Evolutionary conservation across 352 stramenopile species (phyloP).

Genomic region (Discostella stelligera): DNA sequence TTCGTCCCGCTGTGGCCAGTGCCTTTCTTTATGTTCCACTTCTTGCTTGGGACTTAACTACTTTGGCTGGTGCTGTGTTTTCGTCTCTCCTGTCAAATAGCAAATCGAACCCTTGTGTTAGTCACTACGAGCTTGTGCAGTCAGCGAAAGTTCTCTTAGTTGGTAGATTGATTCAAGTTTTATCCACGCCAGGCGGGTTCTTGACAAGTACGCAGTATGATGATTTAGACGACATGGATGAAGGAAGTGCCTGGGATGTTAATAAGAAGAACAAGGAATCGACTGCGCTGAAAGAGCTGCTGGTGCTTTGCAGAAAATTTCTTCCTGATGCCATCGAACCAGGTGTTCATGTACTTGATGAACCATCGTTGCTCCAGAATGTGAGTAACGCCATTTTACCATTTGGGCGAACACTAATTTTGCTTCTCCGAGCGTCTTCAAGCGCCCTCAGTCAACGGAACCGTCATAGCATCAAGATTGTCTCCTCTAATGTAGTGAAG

Average conservation of each 20-base stretch:
- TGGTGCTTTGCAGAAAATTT: constrained; percentile 52
- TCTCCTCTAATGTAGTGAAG: constrained; percentile 15
- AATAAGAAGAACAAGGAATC: constrained; percentile 57
- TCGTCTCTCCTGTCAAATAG: constrained; percentile 69
- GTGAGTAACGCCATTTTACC: constrained; percentile 75
- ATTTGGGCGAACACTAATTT: constrained; percentile 72
- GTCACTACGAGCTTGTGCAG: constrained; percentile 59
- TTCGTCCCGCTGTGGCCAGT: constrained; percentile 72
- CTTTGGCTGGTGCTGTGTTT: constrained; percentile 75
- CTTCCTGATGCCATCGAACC: constrained; percentile 29
- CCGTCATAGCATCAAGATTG: constrained; percentile 14
- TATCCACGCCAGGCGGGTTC: constrained; percentile 72
- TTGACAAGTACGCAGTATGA: constrained; percentile 35
- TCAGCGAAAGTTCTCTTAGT: constrained; percentile 61
- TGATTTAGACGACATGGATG: constrained; percentile 67
- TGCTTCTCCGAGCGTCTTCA: constrained; percentile 70
- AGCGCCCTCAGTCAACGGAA: constrained; percentile 54
- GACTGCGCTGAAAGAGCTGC: constrained; percentile 52
- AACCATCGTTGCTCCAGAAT: constrained; percentile 58
- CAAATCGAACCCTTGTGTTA: constrained; percentile 41
- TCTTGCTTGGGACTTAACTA: constrained; percentile 81
- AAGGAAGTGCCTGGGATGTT: constrained; percentile 58
- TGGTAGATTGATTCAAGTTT: constrained; percentile 72
- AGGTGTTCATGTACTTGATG: constrained; percentile 23
- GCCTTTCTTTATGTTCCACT: constrained; percentile 79